Base-by-base conservation (phyloP, 108 stramenopile genomes). In the Aurantiochytrium sp. region DNA sequence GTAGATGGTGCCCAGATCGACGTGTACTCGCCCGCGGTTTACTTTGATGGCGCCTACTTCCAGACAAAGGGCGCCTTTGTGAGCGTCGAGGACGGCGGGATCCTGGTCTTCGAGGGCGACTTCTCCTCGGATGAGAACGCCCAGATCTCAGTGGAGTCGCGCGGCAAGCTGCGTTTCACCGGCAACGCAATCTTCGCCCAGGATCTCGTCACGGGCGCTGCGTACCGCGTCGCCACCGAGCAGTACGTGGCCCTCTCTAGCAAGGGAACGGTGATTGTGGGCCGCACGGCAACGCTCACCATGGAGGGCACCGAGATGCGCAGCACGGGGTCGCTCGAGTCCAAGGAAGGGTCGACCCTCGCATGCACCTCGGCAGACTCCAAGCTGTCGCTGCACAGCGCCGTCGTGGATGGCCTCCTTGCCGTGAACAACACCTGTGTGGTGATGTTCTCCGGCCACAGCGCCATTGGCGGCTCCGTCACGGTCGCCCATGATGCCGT, bases 1-100 rank as follows among this genome's bases (percentile, higher is more conserved):
- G 73, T 81, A 0, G 73, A 81, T 48, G 73, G 73, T n/a, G 73
- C 73, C 6, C 73, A 81, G 30, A 41, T 81, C 45, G 73, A 81
- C 30, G 73, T 81, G 15, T 81, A 22, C 45, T 48, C 42, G 6
- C 42, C 73, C 17, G 39, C 45, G 10, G 73, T 81, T 19, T 81
- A 81, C 45, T 81, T 81, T 41, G 73, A 81, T 21, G 73, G 73
- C 6, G 32, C 45, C 6, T 48, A 41, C 73, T 81, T 27, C 32
- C 39, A 48, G 27, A 81, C 73, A 12, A 41, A 48, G 24, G 45
- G 73, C 45, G 45, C 42, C 3, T 48, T 81, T 41, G 73, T 81
- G 21, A 48, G 39, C 3, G 45, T 81, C 21, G 73, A 81, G 24
- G 45, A 81, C 32, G 73, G 73, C 12, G 73, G 42, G 6, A 21